Base-by-base conservation (phyloP, 805 yeast genomes). In the Candida silvatica region DNA sequence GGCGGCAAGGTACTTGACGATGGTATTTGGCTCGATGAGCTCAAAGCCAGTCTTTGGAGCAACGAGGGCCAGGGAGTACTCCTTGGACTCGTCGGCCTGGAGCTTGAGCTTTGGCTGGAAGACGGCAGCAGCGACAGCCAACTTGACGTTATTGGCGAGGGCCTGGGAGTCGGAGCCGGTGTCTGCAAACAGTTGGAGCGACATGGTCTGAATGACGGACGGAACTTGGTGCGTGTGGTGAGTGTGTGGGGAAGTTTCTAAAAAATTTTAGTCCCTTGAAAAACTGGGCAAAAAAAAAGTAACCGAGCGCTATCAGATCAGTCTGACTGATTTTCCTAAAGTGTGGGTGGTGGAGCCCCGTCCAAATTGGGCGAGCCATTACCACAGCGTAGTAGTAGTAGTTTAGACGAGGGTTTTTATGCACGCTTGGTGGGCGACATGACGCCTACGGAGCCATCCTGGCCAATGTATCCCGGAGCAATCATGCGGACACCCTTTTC, bases 11-110 rank as follows among this genome's bases (percentile, higher is more conserved):
- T 74, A 81, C 53, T 77, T 75, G 41, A 80, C 77, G 35, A 80
- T 75, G 16, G 92, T 77, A 50, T 80, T 78, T 16, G 84, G 65
- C 54, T 80, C 85, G 38, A 65, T 58, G 41, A 81, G 63, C 45
- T 68, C 71, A 35, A 74, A 68, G 5, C 57, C 55, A 26, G 64
- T 53, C 40, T 64, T 64, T 5, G 54, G 37, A 41, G 68, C 59
- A 6, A 35, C 17, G 37, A 45, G 32, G 58, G 41, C 4, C 35
- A 34, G 20, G 48, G 42, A 22, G 36, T 42, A 22, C 9, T 19
- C 22, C 6, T 37, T 29, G 5, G 32, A 7, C 5, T 31, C 27
- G 18, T 30, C 37, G 14, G 35, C 36, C 17, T 34, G 29, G 17
- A 37, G 19, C 19, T 38, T 35, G 9, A 28, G 32, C 19, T 14